phyloP scores from a whole-genome alignment of 768 basidiomycete species.

The Myochromella boudieri region DNA sequence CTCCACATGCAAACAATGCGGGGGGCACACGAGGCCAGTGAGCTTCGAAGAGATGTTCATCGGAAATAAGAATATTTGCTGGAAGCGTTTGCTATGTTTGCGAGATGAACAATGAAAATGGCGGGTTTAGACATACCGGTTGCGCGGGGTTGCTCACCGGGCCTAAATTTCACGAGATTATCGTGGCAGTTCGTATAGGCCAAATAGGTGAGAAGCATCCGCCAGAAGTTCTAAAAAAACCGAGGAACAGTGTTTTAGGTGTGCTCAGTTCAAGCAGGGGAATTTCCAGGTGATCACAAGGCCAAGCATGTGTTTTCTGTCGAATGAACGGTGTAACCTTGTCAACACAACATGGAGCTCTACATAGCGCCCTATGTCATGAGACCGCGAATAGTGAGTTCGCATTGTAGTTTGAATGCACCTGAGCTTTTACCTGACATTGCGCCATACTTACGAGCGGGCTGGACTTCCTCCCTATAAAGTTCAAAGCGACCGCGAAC shows the following conservation, averaged over 20 bases:
- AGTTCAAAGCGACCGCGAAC: not conserved
- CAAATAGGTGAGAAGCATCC: no score
- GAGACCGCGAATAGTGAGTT: not conserved
- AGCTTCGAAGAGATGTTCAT: no score
- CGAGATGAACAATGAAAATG: not conserved
- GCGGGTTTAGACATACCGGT: no score
- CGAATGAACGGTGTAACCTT: not conserved
- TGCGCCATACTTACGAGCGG: no score
- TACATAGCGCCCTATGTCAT: not conserved
- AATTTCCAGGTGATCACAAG: not conserved
- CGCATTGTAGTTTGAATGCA: not conserved
- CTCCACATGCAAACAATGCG: no score
- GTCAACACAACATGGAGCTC: not conserved
- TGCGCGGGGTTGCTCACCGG: not conserved
- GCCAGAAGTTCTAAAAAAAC: no score
- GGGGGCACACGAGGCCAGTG: no score
- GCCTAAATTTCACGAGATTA: not conserved
- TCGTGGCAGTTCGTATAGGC: not conserved
- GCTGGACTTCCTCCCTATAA: not conserved
- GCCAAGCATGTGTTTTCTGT: constrained; percentile 2
- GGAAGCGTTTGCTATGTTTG: not conserved
- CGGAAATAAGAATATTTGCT: no score
- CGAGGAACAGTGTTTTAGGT: no score
- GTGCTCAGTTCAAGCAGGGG: not conserved
- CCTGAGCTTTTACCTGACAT: not conserved